phyloP scores from a whole-genome alignment of 257 asterid genomes.

The Linderniella brevidens region DNA sequence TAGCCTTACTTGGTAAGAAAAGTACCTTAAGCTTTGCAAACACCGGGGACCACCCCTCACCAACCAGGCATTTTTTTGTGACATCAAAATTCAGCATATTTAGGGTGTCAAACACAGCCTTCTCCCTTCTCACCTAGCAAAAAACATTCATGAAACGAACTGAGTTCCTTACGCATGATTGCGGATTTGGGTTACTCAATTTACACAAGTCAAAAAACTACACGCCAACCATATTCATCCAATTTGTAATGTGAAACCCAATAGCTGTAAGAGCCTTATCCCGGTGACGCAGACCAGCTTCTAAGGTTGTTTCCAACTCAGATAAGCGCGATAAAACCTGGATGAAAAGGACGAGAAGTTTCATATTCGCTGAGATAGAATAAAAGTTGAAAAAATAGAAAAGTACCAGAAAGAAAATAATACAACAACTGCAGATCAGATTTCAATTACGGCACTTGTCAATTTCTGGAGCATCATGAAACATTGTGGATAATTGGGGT shows the following conservation, averaged over 20 bases:
- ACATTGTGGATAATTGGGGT: too few relatives aligned
- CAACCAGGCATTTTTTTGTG: constrained; percentile 94
- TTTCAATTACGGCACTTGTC: too few relatives aligned
- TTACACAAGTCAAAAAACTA: constrained; percentile 5
- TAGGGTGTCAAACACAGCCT: constrained; percentile 79
- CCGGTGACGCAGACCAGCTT: constrained; percentile 80
- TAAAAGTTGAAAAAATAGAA: background rate
- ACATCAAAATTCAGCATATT: constrained; percentile 97
- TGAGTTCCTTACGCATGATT: constrained; percentile 8
- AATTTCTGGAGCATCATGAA: too few relatives aligned
- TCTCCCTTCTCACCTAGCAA: constrained; percentile 86
- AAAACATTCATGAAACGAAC: constrained; percentile 14
- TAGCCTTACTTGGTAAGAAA: constrained; percentile 4
- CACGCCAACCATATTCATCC: constrained; percentile 57
- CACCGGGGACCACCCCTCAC: constrained; percentile 99
- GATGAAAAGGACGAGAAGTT: constrained; percentile 9
- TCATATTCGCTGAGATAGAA: constrained; percentile 2
- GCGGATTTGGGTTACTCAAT: constrained; percentile 5
- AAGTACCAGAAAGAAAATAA: background rate
- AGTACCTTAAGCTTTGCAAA: constrained; percentile 73
- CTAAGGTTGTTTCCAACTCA: constrained; percentile 84
- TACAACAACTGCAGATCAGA: too few relatives aligned
- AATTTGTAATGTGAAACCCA: constrained; percentile 64
- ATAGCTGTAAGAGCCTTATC: constrained; percentile 64
- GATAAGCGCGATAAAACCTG: constrained; percentile 82